These are phyloP conservation scores for Geoglossum glabrum DNA, from an alignment of 495 filamentous ascomycete species.

Conservation along the genomic window DNA sequence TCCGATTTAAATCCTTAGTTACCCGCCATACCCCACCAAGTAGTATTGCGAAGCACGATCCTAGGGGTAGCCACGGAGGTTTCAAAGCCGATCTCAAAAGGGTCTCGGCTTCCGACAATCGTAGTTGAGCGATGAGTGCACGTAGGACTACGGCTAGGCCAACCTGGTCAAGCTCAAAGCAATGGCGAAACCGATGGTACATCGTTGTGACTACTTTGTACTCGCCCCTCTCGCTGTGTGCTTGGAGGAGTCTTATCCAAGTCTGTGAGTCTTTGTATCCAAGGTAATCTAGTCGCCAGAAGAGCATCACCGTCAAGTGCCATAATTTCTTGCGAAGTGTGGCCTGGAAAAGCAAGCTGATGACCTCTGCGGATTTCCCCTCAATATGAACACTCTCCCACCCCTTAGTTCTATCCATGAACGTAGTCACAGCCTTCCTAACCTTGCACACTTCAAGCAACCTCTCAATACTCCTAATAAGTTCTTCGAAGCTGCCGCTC, in stretches of 20 bases:
- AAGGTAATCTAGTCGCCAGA: not conserved
- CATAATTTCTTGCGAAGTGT: not conserved
- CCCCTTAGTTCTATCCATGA: not conserved
- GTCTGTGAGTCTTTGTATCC: not conserved
- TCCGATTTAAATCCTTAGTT: slow-evolving; percentile 1
- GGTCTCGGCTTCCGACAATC: not conserved
- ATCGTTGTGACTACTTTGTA: not conserved
- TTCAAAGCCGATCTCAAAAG: not conserved
- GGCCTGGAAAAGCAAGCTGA: not conserved
- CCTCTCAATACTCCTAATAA: not conserved
- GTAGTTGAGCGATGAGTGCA: not conserved
- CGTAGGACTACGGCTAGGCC: not conserved
- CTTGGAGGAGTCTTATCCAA: not conserved
- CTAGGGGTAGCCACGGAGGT: not conserved
- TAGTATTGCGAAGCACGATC: not conserved
- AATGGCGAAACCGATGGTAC: not conserved
- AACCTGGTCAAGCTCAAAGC: not conserved
- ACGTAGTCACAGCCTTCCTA: not conserved
- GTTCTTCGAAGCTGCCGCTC: not conserved
- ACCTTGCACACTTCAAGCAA: not conserved
- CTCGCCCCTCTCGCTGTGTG: not conserved
- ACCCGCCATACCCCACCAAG: not conserved
- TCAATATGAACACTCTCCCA: not conserved
- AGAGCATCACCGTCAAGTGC: not conserved
- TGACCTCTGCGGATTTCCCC: not conserved